A percentile compares a stretch with the other conserved stretches of the same genome.
Conservation (phyloP, 257 asterid species). For the Salvia hispanica region DNA sequence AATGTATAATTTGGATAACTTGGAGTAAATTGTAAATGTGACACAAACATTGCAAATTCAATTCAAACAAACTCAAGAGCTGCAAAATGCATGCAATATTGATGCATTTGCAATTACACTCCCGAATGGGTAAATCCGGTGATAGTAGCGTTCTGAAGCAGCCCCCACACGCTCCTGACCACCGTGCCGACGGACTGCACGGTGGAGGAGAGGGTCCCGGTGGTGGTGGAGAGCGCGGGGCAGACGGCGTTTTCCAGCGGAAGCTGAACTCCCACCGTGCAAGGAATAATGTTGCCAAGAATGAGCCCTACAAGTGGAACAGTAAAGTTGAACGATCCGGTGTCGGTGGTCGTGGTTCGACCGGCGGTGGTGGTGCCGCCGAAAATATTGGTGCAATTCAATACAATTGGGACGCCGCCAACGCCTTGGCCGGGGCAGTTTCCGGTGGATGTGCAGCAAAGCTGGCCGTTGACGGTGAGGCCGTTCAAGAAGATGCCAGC, state of each 20-base stretch:
- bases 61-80: too few species aligned
- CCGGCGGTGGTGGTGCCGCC: slow-evolving; percentile 11
- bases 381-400: slow-evolving; percentile 1
- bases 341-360: background rate
- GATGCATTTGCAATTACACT: too few species aligned
- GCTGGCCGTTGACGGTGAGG: slow-evolving; percentile 3
- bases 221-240: slow-evolving; percentile 2
- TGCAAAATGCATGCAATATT: too few species aligned
- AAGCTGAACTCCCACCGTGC: background rate
- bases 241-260: slow-evolving; percentile 8
- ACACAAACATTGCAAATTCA: too few species aligned
- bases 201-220: slow-evolving; percentile 5
- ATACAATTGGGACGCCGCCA: background rate
- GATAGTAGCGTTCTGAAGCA: background rate
- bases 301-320: background rate
- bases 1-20: too few species aligned
- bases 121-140: too few species aligned
- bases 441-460: slow-evolving; percentile 24
- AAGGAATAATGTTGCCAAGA: background rate
- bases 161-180: background rate
- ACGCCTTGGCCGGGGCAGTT: slow-evolving; percentile 7
- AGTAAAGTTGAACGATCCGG: background rate
- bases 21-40: too few species aligned
- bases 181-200: slow-evolving; percentile 7
- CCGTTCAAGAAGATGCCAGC: background rate